Base-by-base conservation (phyloP, 1,284 basidiomycete species). In the Boletus semigastroideus region DNA sequence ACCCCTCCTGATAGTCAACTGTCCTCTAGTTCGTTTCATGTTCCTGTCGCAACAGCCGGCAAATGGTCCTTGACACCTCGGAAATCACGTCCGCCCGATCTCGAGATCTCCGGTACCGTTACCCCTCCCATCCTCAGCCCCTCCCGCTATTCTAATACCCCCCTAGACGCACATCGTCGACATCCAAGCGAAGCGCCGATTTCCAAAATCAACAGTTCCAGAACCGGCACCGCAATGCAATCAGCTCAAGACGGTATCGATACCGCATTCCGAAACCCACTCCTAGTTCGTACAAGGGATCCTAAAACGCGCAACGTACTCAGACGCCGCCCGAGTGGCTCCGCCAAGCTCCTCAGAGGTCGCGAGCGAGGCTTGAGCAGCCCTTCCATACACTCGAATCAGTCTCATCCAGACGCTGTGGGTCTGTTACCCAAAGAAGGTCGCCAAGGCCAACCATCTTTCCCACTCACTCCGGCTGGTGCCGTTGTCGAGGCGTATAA, bases 401-500 rank as follows among this genome's bases (percentile, higher is more conserved):
- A 49, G 19, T 20, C 19, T 8, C 45, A 51, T 19, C 17, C 34
- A 17, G 38, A 47, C 12, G 30, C 2, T 17, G 45, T 31, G 12
- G 28, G 31, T 28, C 42, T 42, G 13, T 39, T 25, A 2, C 22
- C 46, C 22, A 56, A 42, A 10, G 49, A 51, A 1, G 19, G 34
- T 11, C 42, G 33, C 17, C 38, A 14, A 9, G 42, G 8, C 19
- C 30, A 20, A 10, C 2, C 25, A 4, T 13, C 56, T 36, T 48
- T 56, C 33, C 27, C 51, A 20, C 69, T 83, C 7, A 86, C 84
- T 0, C 83, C 84, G 3, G 83, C 84, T 0, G 74, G 78, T 3
- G 77, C 77, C 0, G 77, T 86, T 28, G 77, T 72, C 6, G 76
- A 78, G 44, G 80, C 82, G 4, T 86, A 86, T 62, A 83, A 80